Base-by-base conservation (phyloP, 2,329 filamentous ascomycete species). In the Penicillium sp. region DNA sequence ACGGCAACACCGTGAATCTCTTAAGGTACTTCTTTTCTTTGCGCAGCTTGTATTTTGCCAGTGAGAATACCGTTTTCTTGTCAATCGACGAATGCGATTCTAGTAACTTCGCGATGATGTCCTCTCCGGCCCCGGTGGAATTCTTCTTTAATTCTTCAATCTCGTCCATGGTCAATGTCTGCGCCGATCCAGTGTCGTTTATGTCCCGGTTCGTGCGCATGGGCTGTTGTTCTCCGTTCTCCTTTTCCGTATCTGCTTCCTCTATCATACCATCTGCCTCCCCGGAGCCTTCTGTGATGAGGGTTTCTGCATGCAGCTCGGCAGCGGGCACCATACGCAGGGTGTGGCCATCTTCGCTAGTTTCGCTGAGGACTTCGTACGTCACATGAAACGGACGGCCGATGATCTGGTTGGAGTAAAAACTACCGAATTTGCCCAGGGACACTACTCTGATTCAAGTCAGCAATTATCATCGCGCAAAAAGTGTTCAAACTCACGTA, bases 1-100 rank as follows among this genome's bases (percentile, higher is more conserved):
- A 76, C 0, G 93, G 93, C 52, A 96, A 72, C 1, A 94, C 84
- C 0, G 89, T 90, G 67, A 99, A 97, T 12, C 91, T 82, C 65
- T 89, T 87, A 61, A 97, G 82, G 70, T 96, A 97, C 74, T 99
- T 99, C 70, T 87, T 92, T 62, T 90, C 88, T 77, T 99, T 99
- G 47, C 96, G 81, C 18, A 97, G 78, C 67, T 94, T 96, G 74
- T 99, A 99, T 73, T 99, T 99, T 45, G 93, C 92, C 57, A 97
- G 79, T 2, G 91, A 95, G 68, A 95, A 99, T 0, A 86, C 82
- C 0, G 94, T 97, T 80, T 99, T 99, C 76, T 97, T 89, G 63
- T 96, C 91, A 45, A 99, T 81, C 1, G 88, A 89, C 18, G 89
- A 87, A 72, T 99, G 94, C 45, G 91, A 94, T 28, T 91, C 82